These are phyloP conservation scores for Talaromyces adpressus DNA, from an alignment of 495 filamentous ascomycete species.

Conservation along the genomic window DNA sequence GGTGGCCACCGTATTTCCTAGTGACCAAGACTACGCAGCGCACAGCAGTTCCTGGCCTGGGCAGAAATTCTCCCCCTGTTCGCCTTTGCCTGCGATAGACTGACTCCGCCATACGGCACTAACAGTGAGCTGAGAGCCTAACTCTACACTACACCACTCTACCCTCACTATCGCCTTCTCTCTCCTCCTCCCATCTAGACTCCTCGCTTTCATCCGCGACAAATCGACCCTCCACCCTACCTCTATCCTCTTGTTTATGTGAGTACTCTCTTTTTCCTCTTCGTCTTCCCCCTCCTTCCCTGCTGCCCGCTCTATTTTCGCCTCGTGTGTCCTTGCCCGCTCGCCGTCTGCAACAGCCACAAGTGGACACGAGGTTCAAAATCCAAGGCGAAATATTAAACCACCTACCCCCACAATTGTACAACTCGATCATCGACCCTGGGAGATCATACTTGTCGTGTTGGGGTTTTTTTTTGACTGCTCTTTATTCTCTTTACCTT, in stretches of 20 bases:
- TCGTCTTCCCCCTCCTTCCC: constrained; percentile 6
- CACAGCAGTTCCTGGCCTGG: constrained; percentile 27
- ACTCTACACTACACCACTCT: constrained; percentile 5
- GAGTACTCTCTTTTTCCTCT: constrained; percentile 9
- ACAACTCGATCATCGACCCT: constrained; percentile 14
- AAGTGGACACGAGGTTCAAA: constrained; percentile 2
- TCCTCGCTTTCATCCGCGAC: neutral
- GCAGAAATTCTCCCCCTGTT: constrained; percentile 18
- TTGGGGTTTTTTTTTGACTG: neutral
- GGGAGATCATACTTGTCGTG: neutral
- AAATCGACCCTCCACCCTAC: neutral
- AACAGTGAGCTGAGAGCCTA: neutral
- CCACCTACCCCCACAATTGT: constrained; percentile 10
- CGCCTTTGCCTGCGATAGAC: neutral
- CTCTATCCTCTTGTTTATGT: constrained; percentile 13
- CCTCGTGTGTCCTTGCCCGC: constrained; percentile 7
- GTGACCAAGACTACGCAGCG: constrained; percentile 31
- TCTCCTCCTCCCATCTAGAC: neutral
- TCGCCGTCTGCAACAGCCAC: constrained; percentile 15
- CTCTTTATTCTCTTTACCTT: constrained; percentile 9
- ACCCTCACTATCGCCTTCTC: constrained; percentile 2
- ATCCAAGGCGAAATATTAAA: neutral
- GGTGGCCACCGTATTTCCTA: constrained; percentile 9
- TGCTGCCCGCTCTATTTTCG: constrained; percentile 11
- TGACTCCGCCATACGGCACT: neutral